phyloP scores from a whole-genome alignment of 2,329 filamentous ascomycete species.

The Drechslerella dactyloides region DNA sequence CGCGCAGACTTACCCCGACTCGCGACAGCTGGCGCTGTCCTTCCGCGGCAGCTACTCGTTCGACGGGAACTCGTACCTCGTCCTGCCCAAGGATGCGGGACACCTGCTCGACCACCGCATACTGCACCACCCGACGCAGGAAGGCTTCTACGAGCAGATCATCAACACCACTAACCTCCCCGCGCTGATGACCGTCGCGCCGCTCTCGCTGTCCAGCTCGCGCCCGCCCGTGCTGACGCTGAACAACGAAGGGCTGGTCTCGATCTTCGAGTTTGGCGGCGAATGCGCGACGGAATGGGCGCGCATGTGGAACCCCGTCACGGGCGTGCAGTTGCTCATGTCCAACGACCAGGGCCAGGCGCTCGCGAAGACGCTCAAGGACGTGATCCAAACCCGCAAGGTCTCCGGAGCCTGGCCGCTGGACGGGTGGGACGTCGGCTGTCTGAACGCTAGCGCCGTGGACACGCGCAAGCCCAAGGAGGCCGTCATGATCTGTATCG shows the following conservation, averaged over 20 bases:
- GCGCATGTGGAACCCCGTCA: conserved; percentile 41
- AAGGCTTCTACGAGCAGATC: conserved; percentile 48
- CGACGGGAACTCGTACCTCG: conserved; percentile 43
- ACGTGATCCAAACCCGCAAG: conserved; percentile 43
- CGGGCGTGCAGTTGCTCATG: conserved; percentile 30
- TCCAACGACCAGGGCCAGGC: conserved; percentile 48
- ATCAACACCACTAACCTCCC: conserved; percentile 47
- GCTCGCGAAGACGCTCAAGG: conserved; percentile 40
- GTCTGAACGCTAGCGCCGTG: conserved; percentile 43
- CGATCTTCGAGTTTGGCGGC: conserved; percentile 47
- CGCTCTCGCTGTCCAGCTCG: conserved; percentile 36
- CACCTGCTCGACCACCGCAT: conserved; percentile 37
- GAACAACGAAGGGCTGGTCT: conserved; percentile 40
- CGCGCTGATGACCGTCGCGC: conserved; percentile 35
- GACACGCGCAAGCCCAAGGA: conserved; percentile 48
- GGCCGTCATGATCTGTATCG: conserved; percentile 49
- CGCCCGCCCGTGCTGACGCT: conserved; percentile 41
- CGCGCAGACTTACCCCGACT: conserved; percentile 23
- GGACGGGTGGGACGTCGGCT: conserved; percentile 49
- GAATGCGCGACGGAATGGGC: conserved; percentile 47
- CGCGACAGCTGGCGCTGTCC: conserved; percentile 29
- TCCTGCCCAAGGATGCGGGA: conserved; percentile 39
- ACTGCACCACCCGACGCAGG: conserved; percentile 38
- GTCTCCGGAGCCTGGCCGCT: conserved; percentile 40
- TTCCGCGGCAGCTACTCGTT: conserved; percentile 33